Conservation (phyloP, 1,284 basidiomycete species). For the Boletellus dicymbophilus region DNA sequence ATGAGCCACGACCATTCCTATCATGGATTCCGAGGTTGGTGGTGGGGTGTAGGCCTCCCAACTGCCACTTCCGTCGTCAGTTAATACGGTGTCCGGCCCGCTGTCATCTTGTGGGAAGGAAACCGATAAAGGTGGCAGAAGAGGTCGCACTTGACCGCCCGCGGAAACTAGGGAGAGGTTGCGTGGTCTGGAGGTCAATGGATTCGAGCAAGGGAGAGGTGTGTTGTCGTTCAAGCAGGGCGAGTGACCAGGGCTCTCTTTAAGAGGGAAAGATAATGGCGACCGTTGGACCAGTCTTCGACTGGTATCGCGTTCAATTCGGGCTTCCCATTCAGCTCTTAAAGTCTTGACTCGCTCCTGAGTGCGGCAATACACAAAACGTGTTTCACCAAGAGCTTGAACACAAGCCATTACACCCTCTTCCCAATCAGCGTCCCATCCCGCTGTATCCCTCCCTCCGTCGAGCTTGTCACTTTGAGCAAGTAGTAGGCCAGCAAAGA, state of each 20-base stretch:
- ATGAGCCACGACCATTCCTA: conserved; percentile 25
- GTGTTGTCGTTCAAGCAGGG: conserved; percentile 26
- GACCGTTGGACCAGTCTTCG: conserved; percentile 28
- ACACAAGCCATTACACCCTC: conserved; percentile 75
- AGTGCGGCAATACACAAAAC: conserved; percentile 78
- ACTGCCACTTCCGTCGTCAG: conserved; percentile 45
- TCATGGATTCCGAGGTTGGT: conserved; percentile 48
- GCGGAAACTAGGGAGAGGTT: conserved; percentile 32
- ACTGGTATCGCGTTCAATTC: conserved; percentile 28
- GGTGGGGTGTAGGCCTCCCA: conserved; percentile 64
- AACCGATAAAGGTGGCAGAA: conserved; percentile 30
- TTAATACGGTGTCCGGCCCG: conserved; percentile 49
- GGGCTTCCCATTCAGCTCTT: conserved; percentile 61
- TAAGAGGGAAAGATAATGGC: conserved; percentile 17
- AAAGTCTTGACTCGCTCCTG: conserved; percentile 69
- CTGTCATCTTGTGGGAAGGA: conserved; percentile 39
- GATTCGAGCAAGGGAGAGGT: conserved; percentile 15
- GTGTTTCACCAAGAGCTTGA: conserved; percentile 72
- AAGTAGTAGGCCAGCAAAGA: conserved; percentile 75
- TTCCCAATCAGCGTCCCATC: conserved; percentile 51
- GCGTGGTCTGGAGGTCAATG: conserved; percentile 13
- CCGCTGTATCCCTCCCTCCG: conserved; percentile 43
- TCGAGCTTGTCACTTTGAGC: conserved; percentile 48
- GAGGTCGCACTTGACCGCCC: conserved; percentile 32
- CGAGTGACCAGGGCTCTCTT: conserved; percentile 32